Evolutionary conservation across 2,329 filamentous ascomycete genomes (phyloP), one percentile per base, ranked within the genome.

Genomic region (Cordyceps cateniannulata): DNA sequence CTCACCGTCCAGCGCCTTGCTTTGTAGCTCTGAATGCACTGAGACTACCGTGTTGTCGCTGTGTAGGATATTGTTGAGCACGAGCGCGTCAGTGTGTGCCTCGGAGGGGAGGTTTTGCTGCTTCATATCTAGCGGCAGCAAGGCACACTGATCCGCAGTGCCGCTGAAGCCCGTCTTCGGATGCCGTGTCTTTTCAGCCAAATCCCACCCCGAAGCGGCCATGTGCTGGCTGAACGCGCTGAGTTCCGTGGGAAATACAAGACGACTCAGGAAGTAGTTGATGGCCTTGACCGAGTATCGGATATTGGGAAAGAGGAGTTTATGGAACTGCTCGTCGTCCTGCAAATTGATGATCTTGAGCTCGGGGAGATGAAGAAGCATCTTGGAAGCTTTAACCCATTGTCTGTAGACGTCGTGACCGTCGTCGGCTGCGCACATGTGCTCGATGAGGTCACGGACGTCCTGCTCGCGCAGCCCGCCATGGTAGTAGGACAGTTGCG

Each of bases 151-250:
- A 64, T 91, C 87, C 25, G 85, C 87, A 0, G 88, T 91, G 0
- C 88, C 87, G 59, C 85, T 89, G 66, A 91, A 91, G 0, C 88
- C 88, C 0, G 84, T 86, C 0, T 80, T 85, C 0, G 79, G 76
- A 22, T 83, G 72, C 0, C 20, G 6, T 59, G 80, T 85, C 5
- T 52, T 52, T 42, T 73, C 68, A 0, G 75, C 83, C 20, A 90
- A 72, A 62, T 91, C 86, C 87, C 87, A 91, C 0, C 85, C 87
- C 0, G 86, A 90, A 0, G 84, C 79, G 0, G 83, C 85, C 0
- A 91, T 71, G 62, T 89, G 90, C 9, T 77, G 60, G 0, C 81
- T 80, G 52, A 89, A 91, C 62, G 89, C 82, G 24, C 80, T 85
- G 63, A 83, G 79, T 24, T 86, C 81, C 35, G 78, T 83, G 0